Evolutionary conservation across 176 grass and related monocot genomes (phyloP).

Genomic region (Phoenix dactylifera): DNA sequence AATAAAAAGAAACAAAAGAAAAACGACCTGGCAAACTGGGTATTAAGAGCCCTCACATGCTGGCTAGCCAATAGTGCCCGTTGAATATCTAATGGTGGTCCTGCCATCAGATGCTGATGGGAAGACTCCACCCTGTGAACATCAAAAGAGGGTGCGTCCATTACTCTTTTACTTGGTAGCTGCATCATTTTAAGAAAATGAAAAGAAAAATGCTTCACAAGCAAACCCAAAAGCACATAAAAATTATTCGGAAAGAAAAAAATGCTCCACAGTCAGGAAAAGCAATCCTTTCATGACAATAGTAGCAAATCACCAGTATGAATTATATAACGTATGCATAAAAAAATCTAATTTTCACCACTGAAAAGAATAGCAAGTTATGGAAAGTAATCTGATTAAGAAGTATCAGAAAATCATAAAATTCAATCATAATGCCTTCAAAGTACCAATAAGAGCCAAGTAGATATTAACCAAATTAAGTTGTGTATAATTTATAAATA

Average conservation of each 20-base stretch:
- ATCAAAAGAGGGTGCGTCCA: slow-evolving; percentile 74
- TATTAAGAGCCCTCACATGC: slow-evolving; percentile 83
- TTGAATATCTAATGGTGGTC: slow-evolving; percentile 35
- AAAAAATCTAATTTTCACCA: too few species aligned
- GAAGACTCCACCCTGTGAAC: slow-evolving; percentile 66
- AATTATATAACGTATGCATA: too few species aligned
- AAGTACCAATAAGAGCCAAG: too few species aligned
- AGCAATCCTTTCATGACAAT: background rate
- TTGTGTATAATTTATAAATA: too few species aligned
- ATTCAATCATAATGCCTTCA: too few species aligned
- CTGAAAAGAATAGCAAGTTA: too few species aligned
- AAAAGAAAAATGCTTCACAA: slow-evolving; percentile 12
- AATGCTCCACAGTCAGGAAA: background rate
- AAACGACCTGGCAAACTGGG: slow-evolving; percentile 70
- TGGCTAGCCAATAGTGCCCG: slow-evolving; percentile 47
- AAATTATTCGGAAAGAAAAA: background rate
- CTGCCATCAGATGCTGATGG: slow-evolving; percentile 62
- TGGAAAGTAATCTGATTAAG: too few species aligned
- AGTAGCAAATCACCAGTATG: too few species aligned
- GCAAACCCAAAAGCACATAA: slow-evolving; percentile 6
- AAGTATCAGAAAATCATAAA: too few species aligned
- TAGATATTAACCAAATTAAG: too few species aligned
- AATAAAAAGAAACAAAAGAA: background rate
- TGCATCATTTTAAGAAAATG: slow-evolving; percentile 42
- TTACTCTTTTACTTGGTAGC: slow-evolving; percentile 63